Evolutionary conservation across 139 green algal species (phyloP), one percentile per base, ranked within the genome.

Genomic region (Chlamydomonas sp.): DNA sequence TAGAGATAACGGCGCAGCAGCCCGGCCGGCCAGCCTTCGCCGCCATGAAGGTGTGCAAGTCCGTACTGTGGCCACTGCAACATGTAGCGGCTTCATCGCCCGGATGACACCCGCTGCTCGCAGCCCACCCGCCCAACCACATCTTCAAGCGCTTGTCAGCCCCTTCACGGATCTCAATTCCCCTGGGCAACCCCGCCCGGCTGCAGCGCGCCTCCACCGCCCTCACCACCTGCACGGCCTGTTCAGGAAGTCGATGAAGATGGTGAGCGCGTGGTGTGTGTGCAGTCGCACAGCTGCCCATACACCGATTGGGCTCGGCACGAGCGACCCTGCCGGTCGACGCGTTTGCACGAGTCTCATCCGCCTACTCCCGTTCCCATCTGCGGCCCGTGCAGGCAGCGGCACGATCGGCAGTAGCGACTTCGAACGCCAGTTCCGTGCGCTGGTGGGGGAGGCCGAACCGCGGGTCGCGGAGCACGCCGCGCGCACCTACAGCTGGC

Each of bases 121-220:
- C 31, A 49, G 31, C 31, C 31, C 31, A 49, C 31, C 31, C 31
- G 31, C 31, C 31, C 31, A 49, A 49, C 31, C 31, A 49, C 31
- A 49, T 49, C 31, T 49, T 49, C 31, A 49, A 49, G 31, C 31
- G 31, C 31, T 49, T 49, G 31, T 49, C 31, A 49, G 31, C 31
- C 31, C 31, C 71, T 60, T 5, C 64, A 10, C 64, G 64, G 10
- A 10, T 76, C 12, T 16, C 69, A 12, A 8, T 16, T 31, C 69
- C 69, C 4, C 93, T 99, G 83, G 96, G 96, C 68, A 96, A 96
- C 87, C 96, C 96, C 0, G 85, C 85, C 69, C 92, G 98, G 83
- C 91, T 99, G 85, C 90, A 97, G 90, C 92, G 95, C 58, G 93
- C 96, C 15, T 94, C 88, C 71, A 89, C 75, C 20, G 90, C 89